Evolutionary conservation across 345 rosid genomes (phyloP).

Genomic region (Moringa oleifera): DNA sequence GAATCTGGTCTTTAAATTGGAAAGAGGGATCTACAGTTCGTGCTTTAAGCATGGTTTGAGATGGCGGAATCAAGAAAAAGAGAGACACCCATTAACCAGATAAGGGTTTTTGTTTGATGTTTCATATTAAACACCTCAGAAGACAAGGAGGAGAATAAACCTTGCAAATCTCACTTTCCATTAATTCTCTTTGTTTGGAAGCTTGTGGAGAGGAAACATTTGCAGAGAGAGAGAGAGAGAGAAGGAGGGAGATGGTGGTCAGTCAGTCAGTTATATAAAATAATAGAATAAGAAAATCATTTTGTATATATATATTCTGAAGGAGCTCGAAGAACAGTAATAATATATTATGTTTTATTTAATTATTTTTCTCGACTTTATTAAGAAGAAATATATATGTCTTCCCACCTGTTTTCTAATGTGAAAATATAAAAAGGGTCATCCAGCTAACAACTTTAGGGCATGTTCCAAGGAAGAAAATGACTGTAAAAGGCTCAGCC

Average conservation of each 20-base stretch:
- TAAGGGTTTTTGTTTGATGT: conserved; percentile 26
- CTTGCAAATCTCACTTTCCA: conserved; percentile 67
- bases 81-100: conserved; percentile 49
- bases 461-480: conserved; percentile 51
- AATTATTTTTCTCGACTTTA: conserved; percentile 41
- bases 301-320: conserved; percentile 25
- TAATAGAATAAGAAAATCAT: conserved; percentile 21
- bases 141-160: conserved; percentile 38
- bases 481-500: conserved; percentile 41
- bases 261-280: conserved; percentile 39
- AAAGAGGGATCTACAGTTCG: conserved; percentile 24
- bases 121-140: conserved; percentile 6
- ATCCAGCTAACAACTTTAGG: conserved; percentile 49
- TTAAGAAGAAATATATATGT: conserved; percentile 41
- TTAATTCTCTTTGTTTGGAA: conserved; percentile 75
- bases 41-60: conserved; percentile 29
- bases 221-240: conserved; percentile 27
- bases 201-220: conserved; percentile 49
- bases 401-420: conserved; percentile 21
- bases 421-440: conserved; percentile 21
- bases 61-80: conserved; percentile 21
- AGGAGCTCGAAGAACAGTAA: conserved; percentile 35
- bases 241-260: conserved; percentile 39
- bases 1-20: conserved; percentile 22
- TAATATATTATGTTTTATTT: too few species aligned